These are phyloP conservation scores for Reticulascus tulasneorum DNA, from an alignment of 2,329 filamentous ascomycete genomes.

Conservation along the genomic window DNA sequence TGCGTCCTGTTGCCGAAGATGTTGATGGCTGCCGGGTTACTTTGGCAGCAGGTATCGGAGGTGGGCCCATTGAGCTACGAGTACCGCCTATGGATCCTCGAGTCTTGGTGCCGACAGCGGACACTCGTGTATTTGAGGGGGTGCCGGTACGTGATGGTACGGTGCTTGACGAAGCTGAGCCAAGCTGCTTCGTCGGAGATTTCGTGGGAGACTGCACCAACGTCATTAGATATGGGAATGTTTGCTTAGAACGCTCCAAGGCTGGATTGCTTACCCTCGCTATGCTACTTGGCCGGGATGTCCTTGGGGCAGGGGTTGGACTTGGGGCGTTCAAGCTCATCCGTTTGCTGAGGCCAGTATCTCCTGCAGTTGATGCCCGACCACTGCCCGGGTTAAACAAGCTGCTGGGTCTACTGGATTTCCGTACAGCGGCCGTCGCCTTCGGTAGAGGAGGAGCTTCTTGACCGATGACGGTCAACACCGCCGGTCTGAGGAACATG, in stretches of 20 bases:
- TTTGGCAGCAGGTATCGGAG: conserved; percentile 44
- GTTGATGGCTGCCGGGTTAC: conserved; percentile 40
- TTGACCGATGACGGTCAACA: conserved; percentile 57
- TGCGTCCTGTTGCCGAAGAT: conserved; percentile 29
- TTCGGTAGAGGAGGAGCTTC: conserved; percentile 37
- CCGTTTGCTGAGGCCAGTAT: conserved; percentile 55
- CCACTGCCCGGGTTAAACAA: conserved; percentile 36
- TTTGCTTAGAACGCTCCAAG: background rate
- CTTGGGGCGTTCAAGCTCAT: conserved; percentile 70
- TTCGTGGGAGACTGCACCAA: conserved; percentile 65
- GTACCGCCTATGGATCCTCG: conserved; percentile 51
- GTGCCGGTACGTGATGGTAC: conserved; percentile 61
- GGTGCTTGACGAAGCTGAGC: conserved; percentile 49
- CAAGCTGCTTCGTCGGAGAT: conserved; percentile 73
- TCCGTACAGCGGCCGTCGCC: conserved; percentile 26
- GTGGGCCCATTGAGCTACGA: conserved; percentile 66
- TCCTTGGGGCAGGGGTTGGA: conserved; percentile 64
- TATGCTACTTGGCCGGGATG: conserved; percentile 52
- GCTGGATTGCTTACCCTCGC: conserved; percentile 38
- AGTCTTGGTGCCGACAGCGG: conserved; percentile 43
- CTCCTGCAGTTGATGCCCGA: conserved; percentile 38
- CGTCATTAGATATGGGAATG: conserved; percentile 2
- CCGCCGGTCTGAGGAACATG: conserved; percentile 80
- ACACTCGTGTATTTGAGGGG: conserved; percentile 51
- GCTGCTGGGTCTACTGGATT: conserved; percentile 46